Base-by-base conservation (phyloP, 2,329 filamentous ascomycete species). In the Dothistroma pini region DNA sequence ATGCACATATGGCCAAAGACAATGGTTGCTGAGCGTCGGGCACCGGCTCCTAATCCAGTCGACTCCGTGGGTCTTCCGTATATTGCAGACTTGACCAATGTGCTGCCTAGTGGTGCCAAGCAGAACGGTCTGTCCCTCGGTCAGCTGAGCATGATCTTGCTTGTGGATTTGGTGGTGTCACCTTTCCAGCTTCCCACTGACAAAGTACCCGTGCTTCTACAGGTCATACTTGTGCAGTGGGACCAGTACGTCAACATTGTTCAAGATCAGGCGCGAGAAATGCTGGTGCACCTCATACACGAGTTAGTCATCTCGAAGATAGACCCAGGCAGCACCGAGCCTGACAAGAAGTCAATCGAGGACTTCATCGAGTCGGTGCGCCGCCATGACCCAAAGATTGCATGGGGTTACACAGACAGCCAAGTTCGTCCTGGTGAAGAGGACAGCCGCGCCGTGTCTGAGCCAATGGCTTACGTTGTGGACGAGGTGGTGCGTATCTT, bases 221-320 rank as follows among this genome's bases (percentile, higher is more conserved):
- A 99, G 75, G 90, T 96, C 9, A 88, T 97, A 5, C 88, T 93
- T 12, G 91, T 97, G 3, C 83, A 97, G 1, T 99, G 95, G 95
- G 96, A 99, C 74, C 93, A 97, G 71, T 97, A 99, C 71, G 96
- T 91, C 1, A 87, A 91, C 2, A 84, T 97, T 11, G 95, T 99
- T 1, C 93, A 97, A 74, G 95, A 97, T 68, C 93, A 99, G 75
- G 93, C 96, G 32, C 87, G 93, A 54, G 95, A 99, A 76, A 96
- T 99, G 93, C 84, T 99, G 16, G 93, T 99, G 1, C 95, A 99
- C 78, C 83, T 99, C 19, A 96, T 99, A 52, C 95, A 99, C 70
- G 95, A 97, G 74, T 82, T 97, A 7, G 91, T 99, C 41, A 92
- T 97, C 31, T 87, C 86, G 1, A 86, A 85, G 68, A 81, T 88